phyloP scores from a whole-genome alignment of 2,329 filamentous ascomycete species.

The Tolypocladium pustulatum region DNA sequence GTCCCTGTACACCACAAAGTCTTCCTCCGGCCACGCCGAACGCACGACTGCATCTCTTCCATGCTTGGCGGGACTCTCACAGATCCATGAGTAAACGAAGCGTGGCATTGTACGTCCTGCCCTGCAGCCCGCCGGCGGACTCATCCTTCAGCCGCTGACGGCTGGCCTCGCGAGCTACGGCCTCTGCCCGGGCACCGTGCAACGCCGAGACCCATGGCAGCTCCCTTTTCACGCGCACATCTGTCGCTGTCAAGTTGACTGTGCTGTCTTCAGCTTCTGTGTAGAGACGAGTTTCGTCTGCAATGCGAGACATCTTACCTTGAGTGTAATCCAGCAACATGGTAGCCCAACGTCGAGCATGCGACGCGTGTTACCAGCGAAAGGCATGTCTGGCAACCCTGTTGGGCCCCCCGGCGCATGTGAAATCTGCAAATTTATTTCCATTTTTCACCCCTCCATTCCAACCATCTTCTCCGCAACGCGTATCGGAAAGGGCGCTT shows the following conservation, averaged over 20 bases:
- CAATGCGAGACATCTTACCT: background rate
- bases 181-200: background rate
- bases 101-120: background rate
- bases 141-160: background rate
- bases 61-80: background rate
- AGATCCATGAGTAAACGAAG: background rate
- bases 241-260: background rate
- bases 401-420: background rate
- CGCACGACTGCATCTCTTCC: background rate
- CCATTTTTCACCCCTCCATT: background rate
- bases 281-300: background rate
- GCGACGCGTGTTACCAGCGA: slow-evolving; percentile 37
- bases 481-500: background rate
- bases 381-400: slow-evolving; percentile 24
- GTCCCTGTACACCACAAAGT: background rate
- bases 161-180: background rate
- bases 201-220: background rate
- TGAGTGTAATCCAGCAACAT: slow-evolving; percentile 1
- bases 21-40: background rate
- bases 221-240: background rate
- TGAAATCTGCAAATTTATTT: background rate
- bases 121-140: background rate
- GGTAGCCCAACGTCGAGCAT: slow-evolving; percentile 20
- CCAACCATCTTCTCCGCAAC: background rate
- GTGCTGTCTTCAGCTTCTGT: background rate